Evolutionary conservation across 1,139 yeast species (phyloP).

Genomic region (Debaryomyces coudertii): DNA sequence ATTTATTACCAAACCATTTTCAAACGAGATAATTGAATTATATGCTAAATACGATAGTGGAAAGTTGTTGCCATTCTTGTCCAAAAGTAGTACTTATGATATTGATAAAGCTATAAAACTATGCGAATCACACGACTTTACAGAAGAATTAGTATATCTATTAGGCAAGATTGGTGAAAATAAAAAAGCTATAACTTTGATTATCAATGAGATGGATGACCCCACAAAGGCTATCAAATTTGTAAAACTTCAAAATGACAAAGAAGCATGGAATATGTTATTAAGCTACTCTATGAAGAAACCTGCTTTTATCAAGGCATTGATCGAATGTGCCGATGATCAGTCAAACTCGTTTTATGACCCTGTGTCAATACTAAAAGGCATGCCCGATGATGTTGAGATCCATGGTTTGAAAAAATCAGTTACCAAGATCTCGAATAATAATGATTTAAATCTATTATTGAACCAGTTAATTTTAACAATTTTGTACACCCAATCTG

Average conservation of each 20-base stretch:
- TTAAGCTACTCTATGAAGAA: slow-evolving; percentile 70
- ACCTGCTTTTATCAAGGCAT: slow-evolving; percentile 73
- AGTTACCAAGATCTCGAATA: slow-evolving; percentile 63
- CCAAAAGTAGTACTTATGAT: slow-evolving; percentile 57
- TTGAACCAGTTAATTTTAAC: slow-evolving; percentile 63
- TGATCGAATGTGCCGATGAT: slow-evolving; percentile 72
- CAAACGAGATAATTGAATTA: slow-evolving; percentile 65
- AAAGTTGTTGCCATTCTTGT: slow-evolving; percentile 55
- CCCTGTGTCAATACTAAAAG: slow-evolving; percentile 66
- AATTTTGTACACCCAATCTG: slow-evolving; percentile 64
- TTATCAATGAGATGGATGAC: slow-evolving; percentile 75
- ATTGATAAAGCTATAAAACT: slow-evolving; percentile 67
- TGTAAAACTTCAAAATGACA: slow-evolving; percentile 72
- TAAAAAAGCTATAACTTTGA: slow-evolving; percentile 71
- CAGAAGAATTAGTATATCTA: slow-evolving; percentile 77
- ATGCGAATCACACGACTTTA: slow-evolving; percentile 56
- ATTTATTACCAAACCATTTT: slow-evolving; percentile 55
- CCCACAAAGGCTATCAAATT: slow-evolving; percentile 81
- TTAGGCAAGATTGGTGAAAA: slow-evolving; percentile 85
- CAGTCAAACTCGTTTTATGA: slow-evolving; percentile 54
- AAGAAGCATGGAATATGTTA: slow-evolving; percentile 78
- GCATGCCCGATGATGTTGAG: slow-evolving; percentile 63
- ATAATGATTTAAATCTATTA: slow-evolving; percentile 61
- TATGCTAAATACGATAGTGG: slow-evolving; percentile 63
- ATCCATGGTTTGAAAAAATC: slow-evolving; percentile 69